Conservation (phyloP, 805 yeast species). For the Pichia membranifaciens region DNA sequence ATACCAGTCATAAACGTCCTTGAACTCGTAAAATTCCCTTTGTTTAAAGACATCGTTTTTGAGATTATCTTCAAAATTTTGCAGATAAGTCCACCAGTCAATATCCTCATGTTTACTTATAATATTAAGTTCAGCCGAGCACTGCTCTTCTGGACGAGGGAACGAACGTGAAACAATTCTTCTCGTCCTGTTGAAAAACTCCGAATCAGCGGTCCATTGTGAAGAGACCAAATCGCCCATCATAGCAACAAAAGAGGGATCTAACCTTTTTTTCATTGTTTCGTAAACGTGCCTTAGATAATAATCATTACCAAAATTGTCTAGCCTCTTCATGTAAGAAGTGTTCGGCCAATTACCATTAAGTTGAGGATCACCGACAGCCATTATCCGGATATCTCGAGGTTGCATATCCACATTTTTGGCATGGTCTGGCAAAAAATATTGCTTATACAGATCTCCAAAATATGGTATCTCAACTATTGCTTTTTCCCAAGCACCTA, state of each 20-base stretch:
- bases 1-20: slow-evolving; percentile 66
- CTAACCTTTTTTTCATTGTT: slow-evolving; percentile 54
- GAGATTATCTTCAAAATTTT: slow-evolving; percentile 28
- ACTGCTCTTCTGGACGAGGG: slow-evolving; percentile 49
- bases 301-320: slow-evolving; percentile 84
- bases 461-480: slow-evolving; percentile 28
- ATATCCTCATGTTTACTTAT: slow-evolving; percentile 45
- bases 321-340: slow-evolving; percentile 66
- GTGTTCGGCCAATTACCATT: slow-evolving; percentile 79
- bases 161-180: slow-evolving; percentile 69
- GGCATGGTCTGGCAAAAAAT: slow-evolving; percentile 25
- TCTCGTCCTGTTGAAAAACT: slow-evolving; percentile 72
- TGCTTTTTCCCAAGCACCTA: slow-evolving; percentile 11
- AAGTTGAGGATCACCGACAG: slow-evolving; percentile 96
- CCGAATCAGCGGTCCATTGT: slow-evolving; percentile 90
- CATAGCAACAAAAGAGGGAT: slow-evolving; percentile 79
- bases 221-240: slow-evolving; percentile 91
- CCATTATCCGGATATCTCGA: slow-evolving; percentile 51
- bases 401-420: slow-evolving; percentile 9
- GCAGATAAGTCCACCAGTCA: slow-evolving; percentile 47
- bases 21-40: slow-evolving; percentile 40
- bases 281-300: slow-evolving; percentile 79
- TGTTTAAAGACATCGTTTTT: slow-evolving; percentile 28
- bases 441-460: slow-evolving; percentile 29
- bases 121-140: slow-evolving; percentile 42